Base-by-base conservation (phyloP, 78 protist genomes). In the Speleostelium caveatum region DNA sequence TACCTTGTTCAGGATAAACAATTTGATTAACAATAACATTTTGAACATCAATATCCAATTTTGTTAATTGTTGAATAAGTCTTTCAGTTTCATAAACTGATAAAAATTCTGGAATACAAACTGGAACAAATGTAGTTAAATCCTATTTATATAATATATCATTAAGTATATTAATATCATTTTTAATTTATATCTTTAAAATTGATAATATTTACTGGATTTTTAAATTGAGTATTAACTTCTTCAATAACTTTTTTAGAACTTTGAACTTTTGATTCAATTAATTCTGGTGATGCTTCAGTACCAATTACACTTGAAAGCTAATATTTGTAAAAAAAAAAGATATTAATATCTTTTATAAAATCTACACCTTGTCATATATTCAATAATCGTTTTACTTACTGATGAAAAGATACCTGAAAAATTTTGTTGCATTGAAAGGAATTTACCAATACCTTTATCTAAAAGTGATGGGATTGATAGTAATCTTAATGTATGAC, bases 11-110 rank as follows among this genome's bases (percentile, higher is more conserved):
- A 45, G 98, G 99, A 42, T 75, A 28, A 28, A 98, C 73, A 19
- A 98, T 72, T 87, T 99, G 99, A 96, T 99, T 98, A 59, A 99
- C 99, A 28, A 99, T 53, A 55, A 99, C 85, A 87, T 95, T 95
- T 58, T 96, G 95, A 21, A 79, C 59, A 71, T 98, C 99, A 53
- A 99, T 98, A 45, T 86, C 98, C 45, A 71, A 91, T 85, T 90
- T 92, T 24, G 97, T 85, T 42, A 98, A 94, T 53, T 96, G 98
- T 74, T 98, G 99, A 6, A 99, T 85, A 28, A 99, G 86, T n/a
- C 99, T 92, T 92, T 99, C 99, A 1, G 99, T 99, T 78, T 99
- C 99, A 75, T 98, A 99, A 8, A 99, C 87, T 26, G 99, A 96
- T 16, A 98, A 97, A 73, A 98, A 98, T 88, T 98, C 99, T 17